Evolutionary conservation across 2,329 filamentous ascomycete genomes (phyloP).

Genomic region (Verticillium zaregamsianum): DNA sequence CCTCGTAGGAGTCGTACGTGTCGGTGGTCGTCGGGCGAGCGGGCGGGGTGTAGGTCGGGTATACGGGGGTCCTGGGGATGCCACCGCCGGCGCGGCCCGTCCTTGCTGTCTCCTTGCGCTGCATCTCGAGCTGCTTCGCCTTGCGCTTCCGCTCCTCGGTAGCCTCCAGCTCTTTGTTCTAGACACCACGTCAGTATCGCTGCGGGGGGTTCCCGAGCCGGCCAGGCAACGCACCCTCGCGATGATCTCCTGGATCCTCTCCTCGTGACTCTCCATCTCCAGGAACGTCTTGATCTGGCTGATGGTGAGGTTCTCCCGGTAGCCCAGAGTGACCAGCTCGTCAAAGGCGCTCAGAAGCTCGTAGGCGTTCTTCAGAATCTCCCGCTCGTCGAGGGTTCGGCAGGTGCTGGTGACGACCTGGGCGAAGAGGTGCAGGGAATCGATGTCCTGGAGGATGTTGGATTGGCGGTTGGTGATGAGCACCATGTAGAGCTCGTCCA

Average conservation of each 20-base stretch:
- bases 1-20: slow-evolving; percentile 90
- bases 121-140: slow-evolving; percentile 97
- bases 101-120: slow-evolving; percentile 91
- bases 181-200: slow-evolving; percentile 14
- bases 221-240: slow-evolving; percentile 59
- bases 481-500: slow-evolving; percentile 99
- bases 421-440: slow-evolving; percentile 94
- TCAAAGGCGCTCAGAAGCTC: slow-evolving; percentile 96
- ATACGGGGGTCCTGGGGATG: slow-evolving; percentile 71
- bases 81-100: slow-evolving; percentile 55
- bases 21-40: slow-evolving; percentile 69
- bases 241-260: slow-evolving; percentile 98
- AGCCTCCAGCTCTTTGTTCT: slow-evolving; percentile 98
- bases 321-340: slow-evolving; percentile 91
- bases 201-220: not conserved
- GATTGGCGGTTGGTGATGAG: slow-evolving; percentile 99
- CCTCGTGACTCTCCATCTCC: slow-evolving; percentile 99
- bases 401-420: slow-evolving; percentile 97
- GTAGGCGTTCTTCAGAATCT: slow-evolving; percentile 92
- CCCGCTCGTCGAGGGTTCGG: slow-evolving; percentile 91
- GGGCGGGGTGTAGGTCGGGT: slow-evolving; percentile 84
- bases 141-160: slow-evolving; percentile 98
- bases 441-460: slow-evolving; percentile 98
- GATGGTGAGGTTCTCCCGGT: slow-evolving; percentile 92
- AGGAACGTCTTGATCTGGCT: slow-evolving; percentile 98